These are phyloP conservation scores for Balamuthia mandrillaris DNA, from an alignment of 208 protist genomes.

Conservation along the genomic window DNA sequence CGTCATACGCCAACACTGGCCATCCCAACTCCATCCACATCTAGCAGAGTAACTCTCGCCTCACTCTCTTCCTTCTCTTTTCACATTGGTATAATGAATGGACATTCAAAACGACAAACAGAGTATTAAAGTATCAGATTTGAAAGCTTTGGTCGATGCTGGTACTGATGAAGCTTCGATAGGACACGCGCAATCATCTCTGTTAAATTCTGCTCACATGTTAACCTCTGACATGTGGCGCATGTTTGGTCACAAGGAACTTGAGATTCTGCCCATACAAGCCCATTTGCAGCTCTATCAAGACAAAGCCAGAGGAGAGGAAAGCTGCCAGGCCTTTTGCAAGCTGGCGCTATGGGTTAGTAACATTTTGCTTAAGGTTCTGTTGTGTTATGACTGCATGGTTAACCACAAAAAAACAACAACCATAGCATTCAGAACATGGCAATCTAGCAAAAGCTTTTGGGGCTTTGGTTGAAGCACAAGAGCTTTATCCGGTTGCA, in stretches of 20 bases:
- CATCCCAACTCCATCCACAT: background rate
- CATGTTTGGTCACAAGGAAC: background rate
- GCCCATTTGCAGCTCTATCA: background rate
- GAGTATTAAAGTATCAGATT: too few species aligned
- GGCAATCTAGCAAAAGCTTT: background rate
- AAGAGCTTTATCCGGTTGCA: background rate
- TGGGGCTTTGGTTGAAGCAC: background rate
- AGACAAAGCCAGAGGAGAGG: conserved; percentile 1
- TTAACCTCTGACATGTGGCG: background rate
- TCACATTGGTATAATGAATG: too few species aligned
- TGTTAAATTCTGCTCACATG: background rate
- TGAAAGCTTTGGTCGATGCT: too few species aligned
- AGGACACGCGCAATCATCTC: background rate
- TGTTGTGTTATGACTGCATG: background rate
- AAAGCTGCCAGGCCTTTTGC: background rate
- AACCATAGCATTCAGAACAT: background rate
- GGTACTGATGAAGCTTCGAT: too few species aligned
- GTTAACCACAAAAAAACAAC: background rate
- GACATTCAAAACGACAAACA: too few species aligned
- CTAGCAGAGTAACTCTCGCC: conserved; percentile 23
- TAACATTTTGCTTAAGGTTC: background rate
- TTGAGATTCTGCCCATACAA: conserved; percentile 1
- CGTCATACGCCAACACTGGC: background rate
- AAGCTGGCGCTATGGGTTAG: background rate
- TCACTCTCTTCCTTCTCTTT: too few species aligned